Evolutionary conservation across 176 grass and related monocot genomes (phyloP), one percentile per base, ranked within the genome.

Genomic region (Areca catechu): DNA sequence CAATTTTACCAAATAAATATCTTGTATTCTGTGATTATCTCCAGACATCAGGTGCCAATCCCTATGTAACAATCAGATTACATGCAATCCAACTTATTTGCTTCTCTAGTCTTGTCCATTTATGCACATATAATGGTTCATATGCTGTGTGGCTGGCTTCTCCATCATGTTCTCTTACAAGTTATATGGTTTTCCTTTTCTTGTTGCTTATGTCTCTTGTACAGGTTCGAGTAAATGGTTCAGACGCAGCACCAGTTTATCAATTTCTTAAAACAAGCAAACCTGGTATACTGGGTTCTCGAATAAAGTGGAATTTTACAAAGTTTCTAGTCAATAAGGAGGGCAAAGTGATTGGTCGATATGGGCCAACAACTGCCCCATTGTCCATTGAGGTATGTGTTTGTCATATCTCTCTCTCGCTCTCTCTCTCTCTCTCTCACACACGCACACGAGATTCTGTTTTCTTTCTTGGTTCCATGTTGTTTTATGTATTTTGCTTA

Each of bases 221-320:
- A 57, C 47, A 96, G 83, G 77, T 96, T 29, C 77, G 77, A 51
- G 92, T 96, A 70, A 96, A 96, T 77, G 92, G 92, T 9, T 71
- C 80, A 7, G 79, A 81, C 37, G 57, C 92, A 23, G 68, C 71
- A 0, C 86, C 92, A 20, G 37, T 96, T 58, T 96, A 90, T 63
- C 83, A 87, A 63, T 96, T 90, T 65, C 53, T 96, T n/a, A 96
- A 90, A 78, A 80, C 86, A 53, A 88, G 80, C 64, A 90, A 88
- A 57, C 29, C 77, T 34, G 83, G 83, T 57, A 47, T 90, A 49
- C 74, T 80, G 68, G 92, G 92, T 72, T 82, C 71, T 61, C 84
- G 86, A 72, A 90, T 96, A 37, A 96, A 88, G 69, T 90, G 92
- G 86, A 96, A 96, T 67, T 96, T 90, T 61, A 90, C 92, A 22